Evolutionary conservation across 139 green algal genomes (phyloP).

Genomic region (Tetradesmus lagerheimii): DNA sequence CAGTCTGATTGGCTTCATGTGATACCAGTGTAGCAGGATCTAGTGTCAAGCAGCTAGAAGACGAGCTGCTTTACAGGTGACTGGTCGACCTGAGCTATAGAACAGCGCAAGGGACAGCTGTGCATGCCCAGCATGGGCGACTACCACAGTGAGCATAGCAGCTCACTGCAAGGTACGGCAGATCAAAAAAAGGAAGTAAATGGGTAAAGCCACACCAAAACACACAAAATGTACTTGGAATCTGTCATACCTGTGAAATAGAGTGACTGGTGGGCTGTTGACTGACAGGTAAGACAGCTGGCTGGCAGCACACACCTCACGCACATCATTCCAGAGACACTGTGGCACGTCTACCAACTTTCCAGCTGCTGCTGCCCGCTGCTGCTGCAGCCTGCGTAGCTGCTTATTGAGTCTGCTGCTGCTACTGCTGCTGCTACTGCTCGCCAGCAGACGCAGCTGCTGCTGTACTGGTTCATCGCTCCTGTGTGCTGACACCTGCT

Average conservation of each 20-base stretch:
- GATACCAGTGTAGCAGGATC: background rate
- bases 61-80: too few relatives aligned
- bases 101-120: too few relatives aligned
- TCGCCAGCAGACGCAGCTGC: background rate
- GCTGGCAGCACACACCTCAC: conserved; percentile 5
- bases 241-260: conserved; percentile 18
- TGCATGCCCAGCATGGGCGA: too few relatives aligned
- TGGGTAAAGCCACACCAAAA: background rate
- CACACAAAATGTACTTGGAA: too few relatives aligned
- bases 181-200: background rate
- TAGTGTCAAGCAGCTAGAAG: too few relatives aligned
- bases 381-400: background rate
- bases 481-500: background rate
- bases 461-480: background rate
- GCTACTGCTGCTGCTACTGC: conserved; percentile 4
- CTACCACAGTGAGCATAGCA: background rate
- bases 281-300: conserved; percentile 25
- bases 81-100: too few relatives aligned
- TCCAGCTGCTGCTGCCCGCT: background rate
- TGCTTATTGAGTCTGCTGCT: background rate
- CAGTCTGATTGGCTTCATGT: too few relatives aligned
- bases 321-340: conserved; percentile 37
- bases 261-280: background rate
- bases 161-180: background rate
- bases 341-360: background rate